Evolutionary conservation across 2,329 filamentous ascomycete species (phyloP).

Genomic region (Aspergillus sp.): DNA sequence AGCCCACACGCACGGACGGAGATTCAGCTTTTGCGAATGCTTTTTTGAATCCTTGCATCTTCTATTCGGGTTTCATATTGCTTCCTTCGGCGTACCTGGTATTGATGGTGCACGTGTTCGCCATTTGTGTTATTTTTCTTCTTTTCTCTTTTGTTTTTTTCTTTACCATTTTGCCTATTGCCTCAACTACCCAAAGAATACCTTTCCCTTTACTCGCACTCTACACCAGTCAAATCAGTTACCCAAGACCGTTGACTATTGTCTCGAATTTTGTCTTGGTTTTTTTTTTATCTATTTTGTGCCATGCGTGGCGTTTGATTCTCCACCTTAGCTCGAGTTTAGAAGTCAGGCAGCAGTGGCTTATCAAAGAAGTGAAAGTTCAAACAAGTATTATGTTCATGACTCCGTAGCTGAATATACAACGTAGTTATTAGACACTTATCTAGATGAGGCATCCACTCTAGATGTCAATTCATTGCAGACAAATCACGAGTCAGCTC

Average conservation of each 20-base stretch:
- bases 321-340: too few species aligned
- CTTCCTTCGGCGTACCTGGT: slow-evolving; percentile 2
- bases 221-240: slow-evolving; percentile 11
- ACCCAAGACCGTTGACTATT: slow-evolving; percentile 11
- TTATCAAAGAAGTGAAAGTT: too few species aligned
- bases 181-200: slow-evolving; percentile 22
- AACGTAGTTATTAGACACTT: too few species aligned
- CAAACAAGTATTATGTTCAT: too few species aligned
- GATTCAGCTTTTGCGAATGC: slow-evolving; percentile 4
- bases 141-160: slow-evolving; percentile 11
- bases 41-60: slow-evolving; percentile 1
- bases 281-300: too few species aligned
- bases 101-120: slow-evolving; percentile 11
- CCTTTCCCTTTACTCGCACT: slow-evolving; percentile 16
- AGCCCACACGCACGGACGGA: slow-evolving; percentile 3
- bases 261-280: slow-evolving; percentile 9
- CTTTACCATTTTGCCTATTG: slow-evolving; percentile 19
- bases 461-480: too few species aligned
- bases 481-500: too few species aligned
- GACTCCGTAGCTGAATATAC: too few species aligned
- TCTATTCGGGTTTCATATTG: slow-evolving; percentile 1
- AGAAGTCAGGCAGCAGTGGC: too few species aligned
- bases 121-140: slow-evolving; percentile 11
- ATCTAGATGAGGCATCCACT: too few species aligned
- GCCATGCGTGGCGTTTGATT: too few species aligned